Evolutionary conservation across 2,329 filamentous ascomycete genomes (phyloP).

Genomic region (Xylaria hypoxylon): DNA sequence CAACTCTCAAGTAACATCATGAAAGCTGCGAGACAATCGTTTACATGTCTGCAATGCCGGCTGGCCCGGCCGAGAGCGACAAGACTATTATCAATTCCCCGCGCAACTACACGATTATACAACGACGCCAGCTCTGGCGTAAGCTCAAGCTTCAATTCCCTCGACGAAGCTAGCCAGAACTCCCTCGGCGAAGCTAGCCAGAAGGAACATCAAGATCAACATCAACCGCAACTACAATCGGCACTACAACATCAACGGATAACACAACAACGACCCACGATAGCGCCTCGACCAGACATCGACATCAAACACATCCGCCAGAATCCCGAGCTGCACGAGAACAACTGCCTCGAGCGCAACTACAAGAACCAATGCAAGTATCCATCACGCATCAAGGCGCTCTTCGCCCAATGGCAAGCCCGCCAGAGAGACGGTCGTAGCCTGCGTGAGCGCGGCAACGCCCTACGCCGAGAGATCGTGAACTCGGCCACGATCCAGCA

Average conservation of each 20-base stretch:
- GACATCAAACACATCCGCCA: slow-evolving; percentile 92
- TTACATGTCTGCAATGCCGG: slow-evolving; percentile 48
- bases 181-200: slow-evolving; percentile 17
- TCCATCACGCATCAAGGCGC: slow-evolving; percentile 65
- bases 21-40: slow-evolving; percentile 39
- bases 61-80: slow-evolving; percentile 36
- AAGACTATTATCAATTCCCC: slow-evolving; percentile 36
- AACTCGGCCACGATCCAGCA: slow-evolving; percentile 61
- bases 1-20: slow-evolving; percentile 36
- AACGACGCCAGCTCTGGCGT: slow-evolving; percentile 7
- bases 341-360: slow-evolving; percentile 88
- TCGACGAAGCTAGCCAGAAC: slow-evolving; percentile 24
- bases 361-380: slow-evolving; percentile 71
- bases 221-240: too few species aligned
- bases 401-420: slow-evolving; percentile 69
- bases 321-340: slow-evolving; percentile 81
- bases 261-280: slow-evolving; percentile 66
- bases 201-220: slow-evolving; percentile 25
- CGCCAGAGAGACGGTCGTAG: slow-evolving; percentile 70
- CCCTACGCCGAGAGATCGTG: slow-evolving; percentile 68
- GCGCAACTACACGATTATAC: slow-evolving; percentile 38
- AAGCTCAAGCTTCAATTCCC: slow-evolving; percentile 7
- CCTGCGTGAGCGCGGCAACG: slow-evolving; percentile 75
- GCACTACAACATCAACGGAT: slow-evolving; percentile 30
- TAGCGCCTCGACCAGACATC: slow-evolving; percentile 81